Conservation (phyloP, 495 filamentous ascomycete species). For the Cladorrhinum samala region DNA sequence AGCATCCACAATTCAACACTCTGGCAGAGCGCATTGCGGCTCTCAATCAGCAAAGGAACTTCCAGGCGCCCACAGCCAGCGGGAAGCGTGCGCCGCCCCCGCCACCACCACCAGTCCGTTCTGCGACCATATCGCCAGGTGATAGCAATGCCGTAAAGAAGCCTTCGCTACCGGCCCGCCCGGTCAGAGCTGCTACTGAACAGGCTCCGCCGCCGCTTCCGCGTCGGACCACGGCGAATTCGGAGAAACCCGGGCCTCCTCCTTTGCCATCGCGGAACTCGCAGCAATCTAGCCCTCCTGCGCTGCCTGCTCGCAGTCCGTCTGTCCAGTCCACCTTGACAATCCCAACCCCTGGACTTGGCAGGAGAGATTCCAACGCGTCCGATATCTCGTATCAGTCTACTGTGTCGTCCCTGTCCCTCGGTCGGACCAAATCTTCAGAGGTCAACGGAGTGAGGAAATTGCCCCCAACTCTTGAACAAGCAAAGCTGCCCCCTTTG, state of each 20-base stretch:
- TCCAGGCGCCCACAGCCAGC: conserved; percentile 29
- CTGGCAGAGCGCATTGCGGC: conserved; percentile 52
- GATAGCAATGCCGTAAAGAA: conserved; percentile 14
- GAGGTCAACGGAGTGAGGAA: conserved; percentile 31
- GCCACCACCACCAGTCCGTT: conserved; percentile 37
- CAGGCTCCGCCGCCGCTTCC: conserved; percentile 32
- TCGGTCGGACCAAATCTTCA: conserved; percentile 27
- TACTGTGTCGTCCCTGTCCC: conserved; percentile 36
- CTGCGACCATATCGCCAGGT: conserved; percentile 19
- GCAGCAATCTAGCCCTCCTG: conserved; percentile 29
- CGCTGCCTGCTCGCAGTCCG: conserved; percentile 36
- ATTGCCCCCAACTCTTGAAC: conserved; percentile 43
- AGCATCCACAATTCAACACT: conserved; percentile 49
- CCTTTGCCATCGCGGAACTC: conserved; percentile 34
- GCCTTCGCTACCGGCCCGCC: conserved; percentile 35
- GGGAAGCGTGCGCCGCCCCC: conserved; percentile 44
- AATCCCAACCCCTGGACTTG: conserved; percentile 1
- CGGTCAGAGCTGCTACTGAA: conserved; percentile 20
- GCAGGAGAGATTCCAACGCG: conserved; percentile 41
- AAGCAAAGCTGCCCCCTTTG: conserved; percentile 45
- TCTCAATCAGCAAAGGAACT: conserved; percentile 48
- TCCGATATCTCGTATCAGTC: conserved; percentile 42
- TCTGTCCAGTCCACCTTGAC: conserved; percentile 26
- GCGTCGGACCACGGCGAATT: conserved; percentile 29
- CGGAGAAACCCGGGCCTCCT: conserved; percentile 22